Percentiles rank a stretch among this genome's conserved stretches.
Evolutionary conservation across 495 filamentous ascomycete species (phyloP).

Genomic region (Astrothelium subdiscretum): DNA sequence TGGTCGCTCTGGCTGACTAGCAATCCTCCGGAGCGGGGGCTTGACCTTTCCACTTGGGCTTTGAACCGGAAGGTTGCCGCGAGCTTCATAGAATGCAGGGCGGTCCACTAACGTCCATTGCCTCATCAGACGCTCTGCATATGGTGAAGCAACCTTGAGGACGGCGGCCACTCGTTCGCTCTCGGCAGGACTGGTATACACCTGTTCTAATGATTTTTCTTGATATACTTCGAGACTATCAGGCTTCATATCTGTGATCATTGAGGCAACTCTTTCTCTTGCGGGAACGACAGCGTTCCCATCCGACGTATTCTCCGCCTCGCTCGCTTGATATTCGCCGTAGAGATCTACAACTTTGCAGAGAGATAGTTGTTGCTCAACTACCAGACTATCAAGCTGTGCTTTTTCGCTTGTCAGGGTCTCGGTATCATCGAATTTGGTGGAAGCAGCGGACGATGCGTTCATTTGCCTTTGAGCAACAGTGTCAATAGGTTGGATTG

Average conservation of each 20-base stretch:
- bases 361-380: background rate
- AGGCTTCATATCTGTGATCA: background rate
- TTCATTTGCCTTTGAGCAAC: background rate
- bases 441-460: background rate
- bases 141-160: background rate
- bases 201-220: background rate
- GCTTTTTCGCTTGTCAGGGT: background rate
- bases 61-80: background rate
- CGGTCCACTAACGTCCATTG: background rate
- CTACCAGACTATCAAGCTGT: background rate
- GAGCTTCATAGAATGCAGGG: background rate
- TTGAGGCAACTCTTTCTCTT: background rate
- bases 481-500: background rate
- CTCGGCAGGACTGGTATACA: background rate
- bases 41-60: background rate
- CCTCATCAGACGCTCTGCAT: background rate
- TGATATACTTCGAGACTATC: background rate
- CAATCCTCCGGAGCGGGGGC: background rate
- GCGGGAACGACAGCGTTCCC: background rate
- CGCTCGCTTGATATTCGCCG: background rate
- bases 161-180: background rate
- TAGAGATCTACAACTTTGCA: background rate
- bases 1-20: background rate
- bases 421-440: background rate
- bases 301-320: background rate